Conservation (phyloP, 352 stramenopile species). For the Globisporangium alternatum region DNA sequence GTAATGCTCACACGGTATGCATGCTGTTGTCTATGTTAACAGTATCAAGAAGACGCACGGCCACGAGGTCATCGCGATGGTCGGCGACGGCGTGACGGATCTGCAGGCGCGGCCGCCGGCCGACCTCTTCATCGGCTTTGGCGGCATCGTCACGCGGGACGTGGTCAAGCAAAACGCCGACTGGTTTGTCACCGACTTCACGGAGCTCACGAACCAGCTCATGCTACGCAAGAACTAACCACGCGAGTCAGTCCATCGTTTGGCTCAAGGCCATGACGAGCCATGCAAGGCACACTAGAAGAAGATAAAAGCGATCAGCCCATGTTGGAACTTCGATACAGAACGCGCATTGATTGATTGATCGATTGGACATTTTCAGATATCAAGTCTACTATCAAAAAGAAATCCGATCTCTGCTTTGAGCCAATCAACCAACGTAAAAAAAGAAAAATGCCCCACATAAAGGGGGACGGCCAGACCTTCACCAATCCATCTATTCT, state of each 20-base stretch:
- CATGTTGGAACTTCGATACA: background rate
- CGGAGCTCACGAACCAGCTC: slow-evolving; percentile 75
- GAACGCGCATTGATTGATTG: slow-evolving; percentile 5
- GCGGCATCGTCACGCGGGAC: slow-evolving; percentile 93
- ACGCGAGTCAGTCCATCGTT: background rate
- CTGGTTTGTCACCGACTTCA: slow-evolving; percentile 97
- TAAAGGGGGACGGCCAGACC: background rate
- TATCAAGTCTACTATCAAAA: background rate
- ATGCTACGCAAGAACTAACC: slow-evolving; percentile 21
- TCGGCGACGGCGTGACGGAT: slow-evolving; percentile 99
- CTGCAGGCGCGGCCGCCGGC: slow-evolving; percentile 96
- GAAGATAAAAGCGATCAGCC: background rate
- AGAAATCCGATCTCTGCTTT: background rate
- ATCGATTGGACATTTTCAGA: background rate
- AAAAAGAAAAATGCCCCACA: background rate
- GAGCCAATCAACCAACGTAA: background rate
- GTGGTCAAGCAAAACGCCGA: slow-evolving; percentile 93
- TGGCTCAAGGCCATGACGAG: background rate
- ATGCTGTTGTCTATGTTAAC: slow-evolving; percentile 19
- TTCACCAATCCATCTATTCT: slow-evolving; percentile 13
- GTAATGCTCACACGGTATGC: background rate
- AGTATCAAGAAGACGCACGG: slow-evolving; percentile 90
- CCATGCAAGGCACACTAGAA: background rate
- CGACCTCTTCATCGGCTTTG: slow-evolving; percentile 97
- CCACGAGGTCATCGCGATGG: slow-evolving; percentile 96